These are phyloP conservation scores for Hsuehochloa calcarea DNA, from an alignment of 176 grass and related monocot species.

Conservation along the genomic window DNA sequence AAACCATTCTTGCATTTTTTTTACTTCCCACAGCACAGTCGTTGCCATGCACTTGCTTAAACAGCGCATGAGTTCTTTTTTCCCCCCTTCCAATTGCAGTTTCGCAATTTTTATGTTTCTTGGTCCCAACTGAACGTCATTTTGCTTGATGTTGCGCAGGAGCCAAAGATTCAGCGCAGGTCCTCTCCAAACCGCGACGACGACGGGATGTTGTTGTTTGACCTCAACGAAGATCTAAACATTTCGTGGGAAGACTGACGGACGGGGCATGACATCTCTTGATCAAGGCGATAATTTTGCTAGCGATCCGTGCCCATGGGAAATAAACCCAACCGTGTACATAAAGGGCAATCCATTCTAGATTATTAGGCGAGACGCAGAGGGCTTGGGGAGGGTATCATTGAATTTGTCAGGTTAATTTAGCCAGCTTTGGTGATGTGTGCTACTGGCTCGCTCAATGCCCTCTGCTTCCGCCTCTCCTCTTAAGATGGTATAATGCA, in stretches of 20 bases:
- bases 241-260: not conserved
- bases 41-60: not conserved
- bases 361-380: not conserved
- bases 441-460: not conserved
- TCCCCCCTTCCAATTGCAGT: not conserved
- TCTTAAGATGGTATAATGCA: not conserved
- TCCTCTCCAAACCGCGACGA: not conserved
- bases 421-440: not conserved
- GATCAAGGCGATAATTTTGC: not conserved
- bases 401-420: conserved; percentile 26
- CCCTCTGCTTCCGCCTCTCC: not conserved
- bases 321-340: conserved; percentile 41
- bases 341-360: conserved; percentile 14
- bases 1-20: not conserved
- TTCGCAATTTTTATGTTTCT: not conserved
- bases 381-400: not conserved
- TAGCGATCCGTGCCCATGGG: not conserved
- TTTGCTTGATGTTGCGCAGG: not conserved
- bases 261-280: not conserved
- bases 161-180: not conserved
- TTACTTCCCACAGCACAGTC: not conserved
- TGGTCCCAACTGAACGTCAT: not conserved
- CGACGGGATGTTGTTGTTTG: not conserved
- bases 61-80: not conserved
- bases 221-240: conserved; percentile 31